Evolutionary conservation across 306 rosid genomes (phyloP), one percentile per base, ranked within the genome.

Genomic region (Delonix regia): DNA sequence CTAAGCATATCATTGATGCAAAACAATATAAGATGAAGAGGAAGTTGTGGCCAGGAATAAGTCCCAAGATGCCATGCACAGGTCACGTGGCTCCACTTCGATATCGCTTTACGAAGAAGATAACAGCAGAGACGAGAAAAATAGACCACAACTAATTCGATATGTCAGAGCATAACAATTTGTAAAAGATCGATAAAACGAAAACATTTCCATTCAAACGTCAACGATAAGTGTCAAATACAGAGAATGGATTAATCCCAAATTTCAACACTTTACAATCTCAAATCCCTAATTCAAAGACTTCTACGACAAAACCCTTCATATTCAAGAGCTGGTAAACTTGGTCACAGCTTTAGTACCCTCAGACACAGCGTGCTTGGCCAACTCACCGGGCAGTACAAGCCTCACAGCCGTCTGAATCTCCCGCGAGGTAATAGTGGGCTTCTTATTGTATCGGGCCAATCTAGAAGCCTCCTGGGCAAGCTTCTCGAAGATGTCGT

Each of bases 401-500:
- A 80, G 75, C 41, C 79, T 59, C 16, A 80, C 80, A 5, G 84
- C 84, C 11, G 80, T 80, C 28, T 80, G 80, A 44, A 80, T 80
- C 60, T 80, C 84, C 38, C 84, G 36, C 0, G 84, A 73, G 27
- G 84, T 80, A 8, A 78, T 47, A 1, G 83, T 73, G 16, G 83
- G 83, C 51, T 73, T 80, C 75, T 80, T 80, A 61, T 73, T 80
- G 75, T 73, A 73, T 7, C 83, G 83, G 3, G 80, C 80, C 63
- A 72, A 45, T 10, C 63, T 53, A 6, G 77, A 6, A 6, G 77
- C 30, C 66, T 72, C 77, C 33, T 55, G 64, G 0, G 77, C 77
- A 1, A 72, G 64, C 77, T 72, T 72, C 51, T 72, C 82, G 39
- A 78, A 78, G 36, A 39, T 39, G 9, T 39, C 44, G 44, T 39